Conservation (phyloP, 208 protist genomes). For the Trypanosoma cruzi region DNA sequence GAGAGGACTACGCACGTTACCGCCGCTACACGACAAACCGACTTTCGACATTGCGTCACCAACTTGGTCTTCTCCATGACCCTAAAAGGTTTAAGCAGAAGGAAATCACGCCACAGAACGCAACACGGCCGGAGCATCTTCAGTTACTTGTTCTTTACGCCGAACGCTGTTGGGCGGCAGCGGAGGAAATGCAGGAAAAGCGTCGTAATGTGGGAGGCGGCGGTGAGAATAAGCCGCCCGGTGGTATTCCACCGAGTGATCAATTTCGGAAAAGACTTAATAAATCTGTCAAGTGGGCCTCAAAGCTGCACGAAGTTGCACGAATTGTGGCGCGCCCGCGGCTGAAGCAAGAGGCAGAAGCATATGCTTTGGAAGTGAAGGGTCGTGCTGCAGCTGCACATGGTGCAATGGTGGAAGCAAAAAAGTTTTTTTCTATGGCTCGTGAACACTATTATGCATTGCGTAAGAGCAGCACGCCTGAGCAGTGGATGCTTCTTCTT, state of each 20-base stretch:
- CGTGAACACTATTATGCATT: slow-evolving; percentile 59
- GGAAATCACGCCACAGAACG: slow-evolving; percentile 66
- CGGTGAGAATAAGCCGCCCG: slow-evolving; percentile 42
- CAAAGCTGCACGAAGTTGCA: slow-evolving; percentile 54
- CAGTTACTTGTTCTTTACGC: slow-evolving; percentile 81
- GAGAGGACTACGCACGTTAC: slow-evolving; percentile 83
- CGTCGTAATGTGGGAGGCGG: slow-evolving; percentile 43
- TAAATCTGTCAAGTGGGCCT: slow-evolving; percentile 83
- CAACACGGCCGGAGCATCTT: slow-evolving; percentile 62
- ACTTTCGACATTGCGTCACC: slow-evolving; percentile 67
- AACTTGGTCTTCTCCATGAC: slow-evolving; percentile 76
- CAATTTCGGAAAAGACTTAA: slow-evolving; percentile 88
- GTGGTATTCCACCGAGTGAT: slow-evolving; percentile 54
- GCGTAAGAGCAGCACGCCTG: slow-evolving; percentile 30
- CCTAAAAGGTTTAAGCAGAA: slow-evolving; percentile 82
- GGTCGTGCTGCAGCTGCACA: slow-evolving; percentile 57
- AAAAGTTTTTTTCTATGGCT: slow-evolving; percentile 48
- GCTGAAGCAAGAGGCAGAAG: slow-evolving; percentile 51
- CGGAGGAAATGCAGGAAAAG: slow-evolving; percentile 64
- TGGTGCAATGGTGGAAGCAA: slow-evolving; percentile 57
- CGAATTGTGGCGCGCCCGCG: slow-evolving; percentile 51
- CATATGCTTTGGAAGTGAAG: slow-evolving; percentile 61
- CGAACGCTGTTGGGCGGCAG: slow-evolving; percentile 84
- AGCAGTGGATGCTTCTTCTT: slow-evolving; percentile 42
- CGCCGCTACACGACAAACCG: slow-evolving; percentile 83